Evolutionary conservation across 768 basidiomycete genomes (phyloP).

Genomic region (Zangia roseola): DNA sequence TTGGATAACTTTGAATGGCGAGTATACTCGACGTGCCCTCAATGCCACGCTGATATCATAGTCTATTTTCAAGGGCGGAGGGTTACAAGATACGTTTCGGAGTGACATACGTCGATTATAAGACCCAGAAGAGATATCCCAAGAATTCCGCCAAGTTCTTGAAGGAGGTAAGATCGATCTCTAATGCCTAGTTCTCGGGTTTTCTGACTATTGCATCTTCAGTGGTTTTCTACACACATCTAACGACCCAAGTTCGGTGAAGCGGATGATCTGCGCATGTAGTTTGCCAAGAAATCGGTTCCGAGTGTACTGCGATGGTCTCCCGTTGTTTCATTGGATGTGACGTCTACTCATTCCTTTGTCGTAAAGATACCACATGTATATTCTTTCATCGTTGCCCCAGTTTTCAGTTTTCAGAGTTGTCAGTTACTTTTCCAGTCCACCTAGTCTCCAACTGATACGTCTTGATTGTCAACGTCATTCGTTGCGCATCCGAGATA

Average conservation of each 20-base stretch:
- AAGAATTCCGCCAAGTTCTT: slow-evolving; percentile 66
- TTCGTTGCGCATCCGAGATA: too few relatives aligned
- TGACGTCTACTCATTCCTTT: too few relatives aligned
- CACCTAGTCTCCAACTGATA: too few relatives aligned
- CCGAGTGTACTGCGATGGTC: too few relatives aligned
- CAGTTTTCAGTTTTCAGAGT: too few relatives aligned
- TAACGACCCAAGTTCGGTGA: background rate
- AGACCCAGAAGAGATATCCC: slow-evolving; percentile 65
- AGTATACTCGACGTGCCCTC: background rate
- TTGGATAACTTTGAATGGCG: slow-evolving; percentile 75
- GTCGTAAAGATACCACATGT: too few relatives aligned
- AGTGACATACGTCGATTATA: slow-evolving; percentile 72
- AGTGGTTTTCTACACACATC: slow-evolving; percentile 7
- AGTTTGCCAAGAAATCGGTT: too few relatives aligned
- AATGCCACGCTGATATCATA: background rate
- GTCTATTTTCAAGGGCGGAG: slow-evolving; percentile 45
- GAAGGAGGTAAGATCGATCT: slow-evolving; percentile 42
- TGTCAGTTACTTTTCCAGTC: too few relatives aligned
- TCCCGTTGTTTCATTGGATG: too few relatives aligned
- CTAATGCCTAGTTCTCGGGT: background rate
- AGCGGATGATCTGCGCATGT: too few relatives aligned
- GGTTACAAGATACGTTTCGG: slow-evolving; percentile 71
- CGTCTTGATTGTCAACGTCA: too few relatives aligned
- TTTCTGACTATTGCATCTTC: background rate
- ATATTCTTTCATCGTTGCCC: too few relatives aligned